Evolutionary conservation across 2,329 filamentous ascomycete species (phyloP).

Genomic region (Cercospora canescens): DNA sequence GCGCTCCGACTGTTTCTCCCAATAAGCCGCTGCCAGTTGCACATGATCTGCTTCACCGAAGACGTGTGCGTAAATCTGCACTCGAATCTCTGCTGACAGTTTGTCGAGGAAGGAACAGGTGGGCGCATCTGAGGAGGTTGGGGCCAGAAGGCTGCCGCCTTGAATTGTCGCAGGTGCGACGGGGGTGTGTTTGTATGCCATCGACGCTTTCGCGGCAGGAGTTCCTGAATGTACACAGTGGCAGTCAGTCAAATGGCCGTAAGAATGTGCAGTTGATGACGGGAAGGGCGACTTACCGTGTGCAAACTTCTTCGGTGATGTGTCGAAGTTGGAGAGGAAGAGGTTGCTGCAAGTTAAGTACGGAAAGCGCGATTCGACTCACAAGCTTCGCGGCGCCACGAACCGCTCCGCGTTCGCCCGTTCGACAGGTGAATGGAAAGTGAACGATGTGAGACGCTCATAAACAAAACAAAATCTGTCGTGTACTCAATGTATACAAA

Average conservation of each 20-base stretch:
- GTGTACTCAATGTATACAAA: not conserved
- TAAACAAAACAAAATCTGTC: not conserved
- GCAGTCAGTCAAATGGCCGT: not conserved
- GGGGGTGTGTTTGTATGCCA: not conserved
- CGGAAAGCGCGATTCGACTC: not conserved
- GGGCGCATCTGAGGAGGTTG: not conserved
- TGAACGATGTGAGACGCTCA: not conserved
- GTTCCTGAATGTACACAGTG: not conserved
- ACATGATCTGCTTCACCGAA: conserved; percentile 1
- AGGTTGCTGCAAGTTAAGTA: not conserved
- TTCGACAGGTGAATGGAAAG: not conserved
- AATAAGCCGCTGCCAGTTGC: not conserved
- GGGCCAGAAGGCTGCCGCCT: not conserved
- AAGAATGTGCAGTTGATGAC: not conserved
- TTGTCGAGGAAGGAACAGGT: conserved; percentile 6
- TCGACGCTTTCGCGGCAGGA: not conserved
- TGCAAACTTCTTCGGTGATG: not conserved
- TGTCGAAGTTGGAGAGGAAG: not conserved
- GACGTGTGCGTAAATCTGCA: conserved; percentile 7
- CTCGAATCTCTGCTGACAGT: conserved; percentile 5
- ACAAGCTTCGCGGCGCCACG: not conserved
- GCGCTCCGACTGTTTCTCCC: not conserved
- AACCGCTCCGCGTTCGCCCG: too few species aligned
- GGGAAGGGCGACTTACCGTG: not conserved
- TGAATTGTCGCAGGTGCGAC: not conserved